A percentile compares a stretch with the other conserved stretches of the same genome.
Evolutionary conservation across 1,284 basidiomycete species (phyloP).

Genomic region (Rhizoctonia solani): DNA sequence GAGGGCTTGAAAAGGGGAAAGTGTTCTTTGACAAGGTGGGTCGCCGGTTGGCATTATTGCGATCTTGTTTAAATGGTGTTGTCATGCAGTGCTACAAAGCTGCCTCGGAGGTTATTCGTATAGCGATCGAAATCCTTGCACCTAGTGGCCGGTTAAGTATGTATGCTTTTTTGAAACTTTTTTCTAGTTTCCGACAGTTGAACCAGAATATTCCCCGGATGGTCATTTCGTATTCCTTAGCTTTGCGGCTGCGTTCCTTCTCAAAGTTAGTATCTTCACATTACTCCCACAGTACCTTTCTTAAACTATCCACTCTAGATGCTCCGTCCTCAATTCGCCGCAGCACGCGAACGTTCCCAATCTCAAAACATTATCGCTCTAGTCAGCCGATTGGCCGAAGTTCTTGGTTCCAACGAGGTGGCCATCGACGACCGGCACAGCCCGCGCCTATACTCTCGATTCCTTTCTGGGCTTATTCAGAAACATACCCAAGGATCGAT

Average conservation of each 20-base stretch:
- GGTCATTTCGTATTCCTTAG: conserved; percentile 85
- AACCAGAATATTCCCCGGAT: conserved; percentile 67
- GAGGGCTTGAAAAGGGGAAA: conserved; percentile 63
- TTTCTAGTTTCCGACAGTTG: not conserved
- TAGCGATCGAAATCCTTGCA: conserved; percentile 65
- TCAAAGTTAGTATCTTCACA: conserved; percentile 57
- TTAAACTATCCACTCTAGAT: conserved; percentile 52
- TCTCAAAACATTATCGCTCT: conserved; percentile 70
- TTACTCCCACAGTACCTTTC: not conserved
- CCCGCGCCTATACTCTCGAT: conserved; percentile 77
- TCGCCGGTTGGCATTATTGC: not conserved
- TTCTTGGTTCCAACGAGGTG: conserved; percentile 68
- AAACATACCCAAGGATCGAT: conserved; percentile 45
- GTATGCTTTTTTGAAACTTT: not conserved
- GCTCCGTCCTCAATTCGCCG: conserved; percentile 70
- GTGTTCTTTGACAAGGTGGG: conserved; percentile 71
- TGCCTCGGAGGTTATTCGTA: conserved; percentile 67
- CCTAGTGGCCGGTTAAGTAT: conserved; percentile 74
- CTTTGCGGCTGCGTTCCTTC: conserved; percentile 82
- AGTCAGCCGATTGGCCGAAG: conserved; percentile 72
- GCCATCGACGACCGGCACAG: conserved; percentile 82
- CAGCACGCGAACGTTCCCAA: conserved; percentile 61
- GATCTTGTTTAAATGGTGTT: not conserved
- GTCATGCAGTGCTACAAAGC: conserved; percentile 66
- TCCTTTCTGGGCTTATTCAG: conserved; percentile 68